phyloP scores from a whole-genome alignment of 495 filamentous ascomycete species.

The Margaritispora aquatica region DNA sequence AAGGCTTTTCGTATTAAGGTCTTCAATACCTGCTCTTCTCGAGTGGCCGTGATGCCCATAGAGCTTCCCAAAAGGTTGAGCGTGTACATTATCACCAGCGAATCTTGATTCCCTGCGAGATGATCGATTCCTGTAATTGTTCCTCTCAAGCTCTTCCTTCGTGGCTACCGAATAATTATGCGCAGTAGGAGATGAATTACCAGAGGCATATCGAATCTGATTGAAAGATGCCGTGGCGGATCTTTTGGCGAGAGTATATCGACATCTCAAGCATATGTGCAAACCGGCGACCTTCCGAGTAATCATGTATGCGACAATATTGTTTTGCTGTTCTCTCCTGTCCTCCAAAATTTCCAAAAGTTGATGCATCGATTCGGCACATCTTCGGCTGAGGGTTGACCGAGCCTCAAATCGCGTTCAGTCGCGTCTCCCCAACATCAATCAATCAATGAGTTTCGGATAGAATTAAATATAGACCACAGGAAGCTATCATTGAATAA shows the following conservation, averaged over 20 bases:
- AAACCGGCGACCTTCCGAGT: constrained; percentile 27
- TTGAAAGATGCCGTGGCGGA: not conserved
- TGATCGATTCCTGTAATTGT: not conserved
- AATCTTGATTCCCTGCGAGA: not conserved
- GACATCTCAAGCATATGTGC: constrained; percentile 46
- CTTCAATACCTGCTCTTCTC: constrained; percentile 4
- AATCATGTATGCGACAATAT: constrained; percentile 35
- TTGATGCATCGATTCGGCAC: not conserved
- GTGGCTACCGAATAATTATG: not conserved
- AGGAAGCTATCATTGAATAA: no score
- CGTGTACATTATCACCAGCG: not conserved
- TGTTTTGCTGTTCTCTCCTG: not conserved
- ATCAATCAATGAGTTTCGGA: not conserved
- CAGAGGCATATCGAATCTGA: not conserved
- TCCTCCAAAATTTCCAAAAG: not conserved
- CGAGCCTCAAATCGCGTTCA: not conserved
- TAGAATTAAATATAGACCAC: not conserved
- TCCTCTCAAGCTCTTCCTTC: not conserved
- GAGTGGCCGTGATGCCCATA: constrained; percentile 12
- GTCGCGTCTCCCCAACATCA: constrained; percentile 15
- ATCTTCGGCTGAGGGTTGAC: not conserved
- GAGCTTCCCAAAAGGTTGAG: constrained; percentile 3
- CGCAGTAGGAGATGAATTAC: not conserved
- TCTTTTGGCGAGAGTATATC: constrained; percentile 27
- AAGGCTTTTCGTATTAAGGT: constrained; percentile 24